Evolutionary conservation across 305 asterid species (phyloP), one percentile per base, ranked within the genome.

Genomic region (Salvia sclarea): DNA sequence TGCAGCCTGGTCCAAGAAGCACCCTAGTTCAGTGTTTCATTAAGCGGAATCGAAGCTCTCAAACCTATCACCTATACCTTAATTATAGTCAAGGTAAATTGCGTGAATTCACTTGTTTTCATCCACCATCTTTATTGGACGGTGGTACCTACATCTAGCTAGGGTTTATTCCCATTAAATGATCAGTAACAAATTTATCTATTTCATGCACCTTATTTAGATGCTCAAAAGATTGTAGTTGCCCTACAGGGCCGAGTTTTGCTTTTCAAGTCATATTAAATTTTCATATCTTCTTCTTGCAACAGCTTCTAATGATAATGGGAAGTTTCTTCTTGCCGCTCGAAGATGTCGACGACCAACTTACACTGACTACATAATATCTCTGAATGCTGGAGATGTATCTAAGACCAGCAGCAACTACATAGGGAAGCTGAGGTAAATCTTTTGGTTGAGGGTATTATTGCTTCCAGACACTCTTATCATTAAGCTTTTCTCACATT

Each of bases 1-100:
- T 70, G 79, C 93, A 93, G 98, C 98, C 98, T 70, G 98, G 97
- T 61, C 94, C 97, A 31, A 88, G 96, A 75, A 85, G 79, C 75
- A 66, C 79, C 21, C 74, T 78, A 49, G 76, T 90, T 66, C 97
- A 88, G 61, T 90, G 98, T 68, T 88, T 90, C 82, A 93, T 93
- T 61, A 90, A 83, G 82, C 83, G 98, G 76, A 87, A 86, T 70
- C 92, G 95, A 41, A 74, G 77, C 54, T 78, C 74, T 61, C 96
- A 93, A 76, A 85, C 4, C n/a, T 93, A 93, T 80, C 74, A 76
- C 60, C 96, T 93, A 63, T 88, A 80, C 84, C 94, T 90, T 70
- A 86, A 80, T 70, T 72, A 83, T 63, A 85, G 57, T 80, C 92
- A 85, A 87, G 96, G 96, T 86, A 71, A 72, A 25, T 53, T 59